phyloP scores from a whole-genome alignment of 345 rosid genomes.

The Fremontodendron californicum region DNA sequence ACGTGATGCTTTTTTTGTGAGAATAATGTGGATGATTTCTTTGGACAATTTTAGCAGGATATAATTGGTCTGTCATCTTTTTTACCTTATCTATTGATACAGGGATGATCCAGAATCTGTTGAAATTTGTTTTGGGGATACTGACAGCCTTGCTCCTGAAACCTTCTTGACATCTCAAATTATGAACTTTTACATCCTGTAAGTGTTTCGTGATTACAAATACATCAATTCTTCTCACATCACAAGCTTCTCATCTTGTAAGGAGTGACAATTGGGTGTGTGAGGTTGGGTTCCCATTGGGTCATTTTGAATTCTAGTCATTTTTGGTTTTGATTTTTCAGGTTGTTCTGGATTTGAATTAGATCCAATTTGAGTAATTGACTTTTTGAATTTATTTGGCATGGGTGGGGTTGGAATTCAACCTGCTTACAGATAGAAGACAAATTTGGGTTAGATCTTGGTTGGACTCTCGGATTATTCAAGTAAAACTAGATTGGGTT shows the following conservation, averaged over 20 bases:
- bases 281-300: neutral
- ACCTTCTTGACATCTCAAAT: slow-evolving; percentile 65
- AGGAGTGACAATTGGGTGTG: neutral
- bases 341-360: neutral
- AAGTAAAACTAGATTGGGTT: neutral
- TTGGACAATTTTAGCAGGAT: neutral
- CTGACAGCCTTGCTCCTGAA: slow-evolving; percentile 61
- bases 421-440: neutral
- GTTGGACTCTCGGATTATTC: neutral
- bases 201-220: slow-evolving; percentile 14
- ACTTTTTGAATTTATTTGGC: neutral
- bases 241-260: neutral
- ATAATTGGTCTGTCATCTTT: neutral
- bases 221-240: neutral
- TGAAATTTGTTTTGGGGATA: slow-evolving; percentile 56
- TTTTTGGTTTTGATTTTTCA: slow-evolving; percentile 22
- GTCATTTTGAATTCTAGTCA: neutral
- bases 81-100: slow-evolving; percentile 21
- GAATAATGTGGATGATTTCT: neutral
- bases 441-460: neutral
- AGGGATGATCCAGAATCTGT: slow-evolving; percentile 72
- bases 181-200: slow-evolving; percentile 87
- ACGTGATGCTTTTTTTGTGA: neutral
- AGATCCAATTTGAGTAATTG: neutral
- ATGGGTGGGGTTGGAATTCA: neutral